Evolutionary conservation across 352 stramenopile species (phyloP), one percentile per base, ranked within the genome.

Genomic region (Peronospora belbahrii): DNA sequence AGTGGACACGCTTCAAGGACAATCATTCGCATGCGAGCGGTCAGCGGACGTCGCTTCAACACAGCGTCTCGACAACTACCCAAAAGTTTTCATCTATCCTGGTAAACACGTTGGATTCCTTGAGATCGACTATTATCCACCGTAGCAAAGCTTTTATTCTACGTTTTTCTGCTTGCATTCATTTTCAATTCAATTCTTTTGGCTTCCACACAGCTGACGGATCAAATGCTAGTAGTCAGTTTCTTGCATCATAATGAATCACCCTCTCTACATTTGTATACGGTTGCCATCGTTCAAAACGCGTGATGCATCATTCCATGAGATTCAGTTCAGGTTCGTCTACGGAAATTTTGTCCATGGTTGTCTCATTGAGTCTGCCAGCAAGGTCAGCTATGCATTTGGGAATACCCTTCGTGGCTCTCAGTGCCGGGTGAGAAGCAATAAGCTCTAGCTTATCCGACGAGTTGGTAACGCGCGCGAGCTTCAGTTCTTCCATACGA

Each of bases 401-500:
- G 0, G 77, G 77, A 41, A 84, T 79, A 9, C 77, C 77, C 10
- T 66, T 48, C 0, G 74, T 86, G 13, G 72, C 69, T 46, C 74
- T 37, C 22, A 88, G 43, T 23, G 70, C 77, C 15, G 77, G 77
- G 35, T 88, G 77, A n/a, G 64, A 73, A n/a, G 74, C 62, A 37
- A 88, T 82, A 4, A 83, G 37, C 39, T 88, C 77, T n/a, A 88
- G 38, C 43, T 86, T 86, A 48, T 88, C 71, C 2, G 57, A 67
- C 2, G 74, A 69, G 7, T 53, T 60, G 2, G 38, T 39, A 20
- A 34, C 22, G 6, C 48, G 47, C 18, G 74, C 56, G 17, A 52
- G 62, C 43, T 80, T 79, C 10, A 88, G 55, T 31, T 88, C 77
- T 30, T 88, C 74, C 4, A 84, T 19, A 15, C 74, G 74, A 42